phyloP scores from a whole-genome alignment of 179 eudicot genomes.

The Silene noctiflora region DNA sequence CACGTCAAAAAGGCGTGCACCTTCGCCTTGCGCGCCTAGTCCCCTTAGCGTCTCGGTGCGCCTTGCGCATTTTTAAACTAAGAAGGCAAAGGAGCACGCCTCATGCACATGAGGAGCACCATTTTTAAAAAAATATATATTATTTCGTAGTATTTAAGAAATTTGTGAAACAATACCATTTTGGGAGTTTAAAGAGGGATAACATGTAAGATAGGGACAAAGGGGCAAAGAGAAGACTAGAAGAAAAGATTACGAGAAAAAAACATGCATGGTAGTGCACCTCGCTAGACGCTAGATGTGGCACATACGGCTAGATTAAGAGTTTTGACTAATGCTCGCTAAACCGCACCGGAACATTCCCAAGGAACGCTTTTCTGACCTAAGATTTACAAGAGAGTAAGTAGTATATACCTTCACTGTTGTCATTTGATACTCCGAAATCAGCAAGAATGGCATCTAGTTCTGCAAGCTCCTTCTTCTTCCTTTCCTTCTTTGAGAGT shows the following conservation, averaged over 20 bases:
- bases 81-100: too few relatives aligned
- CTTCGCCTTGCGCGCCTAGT: too few relatives aligned
- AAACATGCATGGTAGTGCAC: neutral
- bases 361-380: neutral
- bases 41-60: too few relatives aligned
- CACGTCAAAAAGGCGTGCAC: too few relatives aligned
- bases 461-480: slow-evolving; percentile 80
- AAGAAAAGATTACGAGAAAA: too few relatives aligned
- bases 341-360: neutral
- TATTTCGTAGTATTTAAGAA: too few relatives aligned
- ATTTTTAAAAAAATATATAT: too few relatives aligned
- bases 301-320: neutral
- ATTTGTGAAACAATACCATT: too few relatives aligned
- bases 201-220: neutral
- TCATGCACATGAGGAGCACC: too few relatives aligned
- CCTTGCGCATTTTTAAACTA: too few relatives aligned
- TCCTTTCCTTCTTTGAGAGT: slow-evolving; percentile 72
- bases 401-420: slow-evolving; percentile 43
- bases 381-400: neutral
- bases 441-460: slow-evolving; percentile 80
- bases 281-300: neutral
- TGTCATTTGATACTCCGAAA: slow-evolving; percentile 48
- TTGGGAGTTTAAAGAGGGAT: neutral
- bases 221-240: neutral
- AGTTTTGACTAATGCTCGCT: neutral